Evolutionary conservation across 352 stramenopile species (phyloP).

Genomic region (Globisporangium uncinulatum): DNA sequence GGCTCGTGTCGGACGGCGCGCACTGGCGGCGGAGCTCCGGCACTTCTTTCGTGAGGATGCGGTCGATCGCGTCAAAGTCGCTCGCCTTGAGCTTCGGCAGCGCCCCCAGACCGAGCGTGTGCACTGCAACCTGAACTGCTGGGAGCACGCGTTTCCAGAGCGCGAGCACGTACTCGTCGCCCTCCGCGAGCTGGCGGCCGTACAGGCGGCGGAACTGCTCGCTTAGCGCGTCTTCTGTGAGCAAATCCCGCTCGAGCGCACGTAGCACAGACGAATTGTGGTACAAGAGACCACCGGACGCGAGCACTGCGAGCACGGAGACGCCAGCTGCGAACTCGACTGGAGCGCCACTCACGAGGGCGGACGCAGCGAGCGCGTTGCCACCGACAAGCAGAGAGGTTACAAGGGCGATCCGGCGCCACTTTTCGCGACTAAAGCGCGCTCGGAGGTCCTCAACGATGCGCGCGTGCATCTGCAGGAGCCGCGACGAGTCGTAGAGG

Average conservation of each 20-base stretch:
- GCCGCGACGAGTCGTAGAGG: conserved; percentile 88
- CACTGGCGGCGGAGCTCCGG: conserved; percentile 84
- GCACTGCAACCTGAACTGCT: conserved; percentile 75
- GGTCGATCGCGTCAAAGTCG: conserved; percentile 85
- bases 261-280: conserved; percentile 86
- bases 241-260: conserved; percentile 83
- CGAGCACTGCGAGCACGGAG: conserved; percentile 70
- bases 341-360: conserved; percentile 71
- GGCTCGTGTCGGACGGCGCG: conserved; percentile 67
- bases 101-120: conserved; percentile 81
- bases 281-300: conserved; percentile 84
- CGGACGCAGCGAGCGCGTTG: conserved; percentile 67
- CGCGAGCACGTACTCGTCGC: conserved; percentile 95
- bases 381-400: conserved; percentile 57
- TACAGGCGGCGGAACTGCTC: conserved; percentile 93
- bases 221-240: conserved; percentile 83
- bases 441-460: conserved; percentile 80
- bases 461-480: conserved; percentile 95
- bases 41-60: conserved; percentile 88
- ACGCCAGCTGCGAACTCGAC: conserved; percentile 81
- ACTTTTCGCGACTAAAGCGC: conserved; percentile 76
- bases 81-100: conserved; percentile 80
- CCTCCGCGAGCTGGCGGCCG: conserved; percentile 92
- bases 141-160: conserved; percentile 91
- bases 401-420: conserved; percentile 65